Evolutionary conservation across 371 early-diverging fungal genomes (phyloP), one percentile per base, ranked within the genome.

Genomic region (Mortierella sp.): DNA sequence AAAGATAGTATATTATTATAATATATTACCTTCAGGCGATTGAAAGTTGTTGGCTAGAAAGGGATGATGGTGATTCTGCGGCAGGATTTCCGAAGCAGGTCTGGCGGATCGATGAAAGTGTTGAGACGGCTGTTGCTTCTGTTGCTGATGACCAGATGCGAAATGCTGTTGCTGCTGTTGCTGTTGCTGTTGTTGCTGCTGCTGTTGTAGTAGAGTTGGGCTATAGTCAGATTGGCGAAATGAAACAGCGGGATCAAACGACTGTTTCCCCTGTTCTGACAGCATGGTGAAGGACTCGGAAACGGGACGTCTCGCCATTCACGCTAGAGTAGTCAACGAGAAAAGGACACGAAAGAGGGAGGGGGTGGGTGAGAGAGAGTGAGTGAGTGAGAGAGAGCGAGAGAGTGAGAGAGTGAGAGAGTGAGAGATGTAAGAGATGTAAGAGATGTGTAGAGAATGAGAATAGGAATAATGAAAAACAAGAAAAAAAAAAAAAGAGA

Each of bases 251-350:
- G 79, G 79, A 74, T 78, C 78, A 58, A 77, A 77, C 62, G 78
- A 72, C 54, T 72, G 78, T 35, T 73, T 72, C 58, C 69, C 78
- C 45, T 77, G 78, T 40, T 77, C 78, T 47, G 78, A 72, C 62
- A 77, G 73, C 78, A 77, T 77, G 43, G 78, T 77, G 62, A 72
- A 73, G 58, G 78, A 77, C 68, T 77, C 78, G 72, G 78, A 77
- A 58, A 77, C 77, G 43, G 78, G 78, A 30, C 78, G 78, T 77
- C 78, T 66, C 39, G 78, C 78, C 78, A 77, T 77, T 72, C 78
- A 72, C 63, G 26, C 68, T 72, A 62, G 28, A 22, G n/a, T 24
- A 30, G 18, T 12, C n/a, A 52, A 35, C 16, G 35, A 49, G 28
- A 30, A 24, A 35, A 11, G 59, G 54, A 12, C 6, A 52, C 6